Percentiles rank a stretch among this genome's conserved stretches.
phyloP scores from a whole-genome alignment of 2,329 filamentous ascomycete genomes.

The Fusarium metavorans region DNA sequence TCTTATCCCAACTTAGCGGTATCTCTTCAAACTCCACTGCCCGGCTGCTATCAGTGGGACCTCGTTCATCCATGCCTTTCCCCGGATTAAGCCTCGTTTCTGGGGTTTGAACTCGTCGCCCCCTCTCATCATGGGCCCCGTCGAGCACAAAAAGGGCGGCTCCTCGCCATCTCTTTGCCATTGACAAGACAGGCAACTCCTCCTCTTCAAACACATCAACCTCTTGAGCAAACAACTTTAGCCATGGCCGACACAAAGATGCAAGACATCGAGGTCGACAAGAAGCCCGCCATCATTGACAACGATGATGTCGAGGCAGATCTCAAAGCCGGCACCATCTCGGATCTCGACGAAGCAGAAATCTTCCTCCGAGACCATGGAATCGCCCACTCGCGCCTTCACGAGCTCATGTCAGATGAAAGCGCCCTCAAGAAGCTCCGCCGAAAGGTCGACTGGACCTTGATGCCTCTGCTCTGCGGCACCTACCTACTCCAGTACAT shows the following conservation, averaged over 20 bases:
- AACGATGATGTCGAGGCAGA: conserved; percentile 42
- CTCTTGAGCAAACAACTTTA: background rate
- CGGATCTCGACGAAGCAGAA: conserved; percentile 45
- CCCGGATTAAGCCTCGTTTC: conserved; percentile 33
- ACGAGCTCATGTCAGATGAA: conserved; percentile 43
- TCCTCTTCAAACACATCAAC: background rate
- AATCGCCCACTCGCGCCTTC: conserved; percentile 37
- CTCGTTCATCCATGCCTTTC: conserved; percentile 19
- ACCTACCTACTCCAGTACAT: conserved; percentile 67
- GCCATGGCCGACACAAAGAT: conserved; percentile 35
- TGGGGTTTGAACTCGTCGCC: conserved; percentile 26
- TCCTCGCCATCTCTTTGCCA: background rate
- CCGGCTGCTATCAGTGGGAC: conserved; percentile 28
- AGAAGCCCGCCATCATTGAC: conserved; percentile 36
- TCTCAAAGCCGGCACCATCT: conserved; percentile 36
- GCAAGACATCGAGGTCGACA: conserved; percentile 35
- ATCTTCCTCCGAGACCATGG: conserved; percentile 44
- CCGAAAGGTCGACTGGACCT: conserved; percentile 60
- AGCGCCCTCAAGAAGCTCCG: conserved; percentile 42
- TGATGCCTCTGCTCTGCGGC: conserved; percentile 64
- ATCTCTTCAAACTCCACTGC: conserved; percentile 8
- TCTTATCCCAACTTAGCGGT: conserved; percentile 16
- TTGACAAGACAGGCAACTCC: conserved; percentile 5
- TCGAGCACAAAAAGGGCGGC: conserved; percentile 31
- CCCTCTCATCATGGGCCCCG: background rate